Evolutionary conservation across 2,329 filamentous ascomycete genomes (phyloP).

Genomic region (Colletotrichum eremochloae): DNA sequence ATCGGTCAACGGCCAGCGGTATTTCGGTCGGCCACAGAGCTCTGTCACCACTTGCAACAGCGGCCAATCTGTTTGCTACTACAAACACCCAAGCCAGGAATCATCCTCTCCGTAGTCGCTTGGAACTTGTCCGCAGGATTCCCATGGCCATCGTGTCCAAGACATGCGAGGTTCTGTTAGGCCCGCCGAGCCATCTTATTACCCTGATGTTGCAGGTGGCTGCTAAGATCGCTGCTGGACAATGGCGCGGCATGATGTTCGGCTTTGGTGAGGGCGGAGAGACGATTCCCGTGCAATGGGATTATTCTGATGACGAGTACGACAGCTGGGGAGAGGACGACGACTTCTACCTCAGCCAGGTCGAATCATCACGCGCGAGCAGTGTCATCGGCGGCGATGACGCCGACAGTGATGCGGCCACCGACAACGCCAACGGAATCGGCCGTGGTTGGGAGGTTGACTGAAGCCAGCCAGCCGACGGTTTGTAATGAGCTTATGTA

Average conservation of each 20-base stretch:
- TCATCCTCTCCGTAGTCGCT: conserved; percentile 53
- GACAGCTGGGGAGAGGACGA: conserved; percentile 71
- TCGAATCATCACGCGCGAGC: conserved; percentile 49
- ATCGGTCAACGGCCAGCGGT: conserved; percentile 67
- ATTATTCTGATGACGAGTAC: conserved; percentile 69
- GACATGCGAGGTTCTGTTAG: conserved; percentile 81
- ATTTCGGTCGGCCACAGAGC: conserved; percentile 67
- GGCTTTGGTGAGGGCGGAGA: conserved; percentile 67
- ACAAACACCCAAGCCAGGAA: conserved; percentile 47
- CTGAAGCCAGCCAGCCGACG: conserved; percentile 30
- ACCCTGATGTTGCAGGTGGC: conserved; percentile 86
- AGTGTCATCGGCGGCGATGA: conserved; percentile 34
- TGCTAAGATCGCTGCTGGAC: conserved; percentile 76
- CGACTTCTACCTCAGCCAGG: conserved; percentile 54
- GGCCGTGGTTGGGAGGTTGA: conserved; percentile 42
- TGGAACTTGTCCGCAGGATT: conserved; percentile 64
- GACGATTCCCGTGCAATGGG: conserved; percentile 70
- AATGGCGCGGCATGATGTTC: conserved; percentile 72
- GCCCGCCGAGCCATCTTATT: conserved; percentile 84
- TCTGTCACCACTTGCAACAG: conserved; percentile 76
- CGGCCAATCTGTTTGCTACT: conserved; percentile 75
- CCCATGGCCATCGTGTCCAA: conserved; percentile 79
- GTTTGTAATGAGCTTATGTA: conserved; percentile 38
- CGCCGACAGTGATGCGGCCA: conserved; percentile 39
- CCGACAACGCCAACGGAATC: conserved; percentile 33